These are phyloP conservation scores for Stagonosporopsis cucurbitacearum DNA, from an alignment of 2,329 filamentous ascomycete species.

Conservation along the genomic window DNA sequence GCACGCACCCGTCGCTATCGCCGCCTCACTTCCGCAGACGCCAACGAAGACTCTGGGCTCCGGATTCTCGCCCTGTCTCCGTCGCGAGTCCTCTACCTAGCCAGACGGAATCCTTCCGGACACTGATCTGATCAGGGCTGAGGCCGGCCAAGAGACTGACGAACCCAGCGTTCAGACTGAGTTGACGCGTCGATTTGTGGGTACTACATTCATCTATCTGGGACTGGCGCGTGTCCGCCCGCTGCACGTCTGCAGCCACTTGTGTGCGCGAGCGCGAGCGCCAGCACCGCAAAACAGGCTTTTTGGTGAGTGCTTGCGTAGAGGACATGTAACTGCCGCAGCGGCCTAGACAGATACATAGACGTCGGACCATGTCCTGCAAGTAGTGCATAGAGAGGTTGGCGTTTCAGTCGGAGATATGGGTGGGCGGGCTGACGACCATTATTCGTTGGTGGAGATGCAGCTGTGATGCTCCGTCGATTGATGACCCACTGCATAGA, in stretches of 20 bases:
- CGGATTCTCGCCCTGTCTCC: not conserved
- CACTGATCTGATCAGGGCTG: not conserved
- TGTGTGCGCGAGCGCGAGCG: not conserved
- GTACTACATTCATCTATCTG: slow-evolving; percentile 11
- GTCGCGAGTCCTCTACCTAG: not conserved
- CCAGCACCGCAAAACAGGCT: slow-evolving; percentile 1
- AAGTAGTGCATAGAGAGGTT: slow-evolving; percentile 4
- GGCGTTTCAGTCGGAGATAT: slow-evolving; percentile 8
- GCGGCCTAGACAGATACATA: slow-evolving; percentile 3
- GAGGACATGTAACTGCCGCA: not conserved
- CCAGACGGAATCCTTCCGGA: slow-evolving; percentile 10
- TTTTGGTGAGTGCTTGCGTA: not conserved
- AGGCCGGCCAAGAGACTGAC: slow-evolving; percentile 3
- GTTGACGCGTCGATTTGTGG: slow-evolving; percentile 18
- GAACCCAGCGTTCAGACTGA: not conserved
- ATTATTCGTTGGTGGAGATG: slow-evolving; percentile 7
- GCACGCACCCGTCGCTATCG: slow-evolving; percentile 8
- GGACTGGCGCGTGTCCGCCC: slow-evolving; percentile 1
- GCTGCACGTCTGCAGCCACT: slow-evolving; percentile 4
- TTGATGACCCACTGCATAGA: slow-evolving; percentile 7
- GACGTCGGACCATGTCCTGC: not conserved
- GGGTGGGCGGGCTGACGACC: not conserved
- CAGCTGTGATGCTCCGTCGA: slow-evolving; percentile 5
- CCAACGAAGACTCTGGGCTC: not conserved
- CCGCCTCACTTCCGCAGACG: slow-evolving; percentile 9